Evolutionary conservation across 257 asterid species (phyloP), one percentile per base, ranked within the genome.

Genomic region (Plantago ovata): DNA sequence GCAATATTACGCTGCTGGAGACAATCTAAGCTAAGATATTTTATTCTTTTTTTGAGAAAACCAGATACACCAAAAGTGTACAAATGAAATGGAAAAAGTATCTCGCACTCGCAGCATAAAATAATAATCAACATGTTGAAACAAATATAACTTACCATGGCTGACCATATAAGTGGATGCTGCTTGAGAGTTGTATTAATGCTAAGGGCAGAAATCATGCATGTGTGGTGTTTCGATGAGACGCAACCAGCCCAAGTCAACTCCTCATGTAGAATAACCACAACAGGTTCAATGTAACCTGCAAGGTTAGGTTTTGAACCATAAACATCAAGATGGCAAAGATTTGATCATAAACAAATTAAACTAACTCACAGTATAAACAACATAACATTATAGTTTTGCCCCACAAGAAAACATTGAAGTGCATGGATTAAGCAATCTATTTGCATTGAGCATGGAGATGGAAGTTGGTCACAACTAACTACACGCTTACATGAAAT

Each of bases 211-310:
- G 98, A 84, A 51, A 88, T 73, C 90, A 77, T 88, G 70, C 97
- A 85, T 40, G 97, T 88, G 58, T 85, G 94, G 66, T 84, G 91
- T 70, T 92, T 92, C 84, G 85, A 92, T 53, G 95, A 80, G 62
- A 84, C 87, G 50, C 95, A 84, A 56, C 98, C 98, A 47, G 98
- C 95, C 98, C 98, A 92, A 38, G 98, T 92, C 76, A 81, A 97
- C 80, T 92, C 98, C 57, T 66, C 97, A 52, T 92, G 96, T 68
- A 92, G 92, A 77, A 92, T 88, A 60, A 88, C 98, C 81, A 85
- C 78, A 63, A 92, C 97, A 66, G 98, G 97, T 75, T 92, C 98
- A 72, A 88, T 92, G 69, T 92, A 92, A 72, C 98, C 98, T 92
- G 81, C 52, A 65, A 52, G 8, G 69, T 51, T 45, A 32, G 60